Base-by-base conservation (phyloP, 441 rosid species). In the Euphorbia schlechtendalii region DNA sequence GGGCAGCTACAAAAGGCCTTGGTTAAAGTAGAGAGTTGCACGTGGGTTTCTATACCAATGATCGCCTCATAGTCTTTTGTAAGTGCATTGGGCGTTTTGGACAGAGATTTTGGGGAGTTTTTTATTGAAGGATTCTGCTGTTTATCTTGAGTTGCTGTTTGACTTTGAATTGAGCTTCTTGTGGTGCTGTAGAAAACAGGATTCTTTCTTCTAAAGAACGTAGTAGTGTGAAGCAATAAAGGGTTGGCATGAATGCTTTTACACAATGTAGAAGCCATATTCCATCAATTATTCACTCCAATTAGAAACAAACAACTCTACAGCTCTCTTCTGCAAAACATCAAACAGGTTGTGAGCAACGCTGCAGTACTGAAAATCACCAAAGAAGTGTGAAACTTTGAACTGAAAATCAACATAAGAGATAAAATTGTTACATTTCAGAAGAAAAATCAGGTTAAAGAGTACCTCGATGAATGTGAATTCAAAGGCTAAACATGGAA, bases 11-110 rank as follows among this genome's bases (percentile, higher is more conserved):
- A 93, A 49, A 93, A 93, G 10, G 96, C 98, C 73, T 93, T 90
- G 68, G 98, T 85, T 60, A 72, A 74, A 36, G 98, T 90, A 14
- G 87, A 83, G 49, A 93, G 92, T 76, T 90, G 98, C 6, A 90
- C 94, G 59, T 93, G 97, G 52, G 98, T 93, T 83, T 93, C 97
- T 71, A 93, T 85, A 25, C 97, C 98, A 59, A 93, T 90, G 43
- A 93, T 69, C 53, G 96, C 89, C 75, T 90, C 96, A 61, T 83
- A 93, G 51, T 85, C 86, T 74, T 70, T 82, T 4, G 75, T 46
- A 48, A 83, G 69, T 71, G 77, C 77, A 48, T 86, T 84, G 20
- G 83, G 74, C 20, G 74, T 67, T 76, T 82, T 78, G 63, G 75
- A 73, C 65, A 72, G 78, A 64, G 63, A 67, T 55, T 77, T 81